Evolutionary conservation across 345 rosid genomes (phyloP).

Genomic region (Salix udensis): DNA sequence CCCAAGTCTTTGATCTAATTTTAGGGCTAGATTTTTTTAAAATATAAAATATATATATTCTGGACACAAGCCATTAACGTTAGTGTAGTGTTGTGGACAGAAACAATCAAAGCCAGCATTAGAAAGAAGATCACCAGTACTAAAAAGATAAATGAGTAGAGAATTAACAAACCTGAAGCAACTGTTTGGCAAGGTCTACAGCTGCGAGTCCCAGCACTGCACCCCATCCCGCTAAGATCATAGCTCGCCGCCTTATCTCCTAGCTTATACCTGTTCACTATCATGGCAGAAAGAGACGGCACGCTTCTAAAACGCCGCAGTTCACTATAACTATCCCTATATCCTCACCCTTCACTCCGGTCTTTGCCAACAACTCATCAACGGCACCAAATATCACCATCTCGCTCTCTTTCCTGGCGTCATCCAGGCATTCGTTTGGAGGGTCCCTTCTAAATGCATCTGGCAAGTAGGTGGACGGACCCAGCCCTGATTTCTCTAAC

Average conservation of each 20-base stretch:
- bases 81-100: not conserved
- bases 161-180: slow-evolving; percentile 38
- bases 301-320: slow-evolving; percentile 38
- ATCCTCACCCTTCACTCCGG: slow-evolving; percentile 34
- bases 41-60: too few species aligned
- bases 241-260: slow-evolving; percentile 34
- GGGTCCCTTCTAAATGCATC: slow-evolving; percentile 19
- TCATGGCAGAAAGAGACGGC: slow-evolving; percentile 40
- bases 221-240: slow-evolving; percentile 43
- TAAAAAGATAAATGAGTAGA: not conserved
- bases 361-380: slow-evolving; percentile 32
- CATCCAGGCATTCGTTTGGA: slow-evolving; percentile 18
- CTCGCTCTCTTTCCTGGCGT: slow-evolving; percentile 39
- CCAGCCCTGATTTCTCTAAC: slow-evolving; percentile 30
- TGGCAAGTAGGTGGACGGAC: slow-evolving; percentile 25
- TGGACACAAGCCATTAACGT: not conserved
- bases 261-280: slow-evolving; percentile 39
- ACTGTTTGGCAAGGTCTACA: slow-evolving; percentile 54
- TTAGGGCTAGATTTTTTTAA: not conserved
- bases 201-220: slow-evolving; percentile 49
- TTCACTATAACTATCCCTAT: slow-evolving; percentile 42
- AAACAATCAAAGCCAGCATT: not conserved
- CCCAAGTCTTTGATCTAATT: not conserved
- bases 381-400: slow-evolving; percentile 31
- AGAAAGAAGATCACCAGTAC: not conserved